Percentiles rank a stretch among this genome's conserved stretches.
Conservation (phyloP, 257 asterid genomes). For the Penstemon eatonii region DNA sequence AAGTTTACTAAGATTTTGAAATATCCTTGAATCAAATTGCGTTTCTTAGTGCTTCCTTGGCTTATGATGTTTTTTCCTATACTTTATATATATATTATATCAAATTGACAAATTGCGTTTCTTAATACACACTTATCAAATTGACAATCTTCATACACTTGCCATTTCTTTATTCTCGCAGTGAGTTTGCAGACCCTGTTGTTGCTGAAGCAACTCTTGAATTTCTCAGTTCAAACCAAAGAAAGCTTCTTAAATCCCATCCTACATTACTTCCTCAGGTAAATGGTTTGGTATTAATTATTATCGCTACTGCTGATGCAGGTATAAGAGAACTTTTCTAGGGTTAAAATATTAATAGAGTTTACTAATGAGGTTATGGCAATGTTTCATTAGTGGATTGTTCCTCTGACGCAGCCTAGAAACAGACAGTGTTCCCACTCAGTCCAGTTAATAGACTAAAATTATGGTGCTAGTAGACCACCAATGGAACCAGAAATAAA, state of each 20-base stretch:
- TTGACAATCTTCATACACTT: slow-evolving; percentile 17
- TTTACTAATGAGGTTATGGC: neutral
- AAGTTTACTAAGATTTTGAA: neutral
- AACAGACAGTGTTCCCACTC: too few relatives aligned
- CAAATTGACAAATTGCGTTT: slow-evolving; percentile 10
- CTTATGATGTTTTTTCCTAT: slow-evolving; percentile 13
- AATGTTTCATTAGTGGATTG: too few relatives aligned
- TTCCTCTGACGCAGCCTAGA: too few relatives aligned
- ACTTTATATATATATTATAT: slow-evolving; percentile 13
- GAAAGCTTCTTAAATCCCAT: slow-evolving; percentile 59
- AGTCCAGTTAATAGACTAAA: too few relatives aligned
- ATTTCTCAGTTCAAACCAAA: slow-evolving; percentile 70
- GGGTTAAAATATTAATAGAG: neutral
- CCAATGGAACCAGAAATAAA: too few relatives aligned
- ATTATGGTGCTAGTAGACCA: too few relatives aligned
- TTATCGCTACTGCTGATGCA: slow-evolving; percentile 8
- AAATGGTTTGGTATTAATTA: slow-evolving; percentile 27
- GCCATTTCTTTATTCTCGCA: slow-evolving; percentile 44
- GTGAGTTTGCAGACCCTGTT: slow-evolving; percentile 94
- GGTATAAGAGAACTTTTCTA: slow-evolving; percentile 1
- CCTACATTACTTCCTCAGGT: slow-evolving; percentile 93
- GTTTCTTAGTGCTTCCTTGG: slow-evolving; percentile 8
- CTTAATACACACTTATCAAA: slow-evolving; percentile 5
- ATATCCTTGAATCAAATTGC: slow-evolving; percentile 4
- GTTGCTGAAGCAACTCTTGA: slow-evolving; percentile 90